A percentile compares a stretch with the other conserved stretches of the same genome.
Evolutionary conservation across 331 rosid species (phyloP).

Genomic region (Pyracantha coccinea): DNA sequence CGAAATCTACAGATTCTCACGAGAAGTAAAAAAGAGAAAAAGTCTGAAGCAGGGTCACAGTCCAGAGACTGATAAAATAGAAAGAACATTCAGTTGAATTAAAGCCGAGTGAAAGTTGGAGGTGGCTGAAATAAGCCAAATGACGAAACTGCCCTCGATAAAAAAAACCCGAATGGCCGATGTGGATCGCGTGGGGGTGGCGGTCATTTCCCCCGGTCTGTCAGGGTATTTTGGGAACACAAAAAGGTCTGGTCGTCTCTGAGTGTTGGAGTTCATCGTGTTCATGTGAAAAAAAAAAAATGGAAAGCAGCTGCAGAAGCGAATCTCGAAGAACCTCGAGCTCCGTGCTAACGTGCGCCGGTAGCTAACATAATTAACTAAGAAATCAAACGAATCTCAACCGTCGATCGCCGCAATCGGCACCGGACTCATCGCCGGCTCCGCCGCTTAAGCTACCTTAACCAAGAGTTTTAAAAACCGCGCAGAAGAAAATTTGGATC

Average conservation of each 20-base stretch:
- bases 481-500: neutral
- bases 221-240: neutral
- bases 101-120: slow-evolving; percentile 7
- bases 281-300: neutral
- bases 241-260: slow-evolving; percentile 1
- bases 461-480: neutral
- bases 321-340: slow-evolving; percentile 23
- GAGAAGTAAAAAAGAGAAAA: too few relatives aligned
- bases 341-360: slow-evolving; percentile 24
- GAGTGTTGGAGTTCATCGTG: slow-evolving; percentile 12
- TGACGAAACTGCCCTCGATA: slow-evolving; percentile 20
- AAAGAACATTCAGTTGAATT: slow-evolving; percentile 19
- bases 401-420: neutral
- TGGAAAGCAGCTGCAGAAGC: neutral
- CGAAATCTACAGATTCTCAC: neutral
- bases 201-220: neutral
- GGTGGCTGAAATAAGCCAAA: neutral
- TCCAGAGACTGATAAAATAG: neutral
- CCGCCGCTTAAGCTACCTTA: neutral
- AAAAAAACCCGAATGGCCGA: neutral
- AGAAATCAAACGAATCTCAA: neutral
- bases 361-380: neutral
- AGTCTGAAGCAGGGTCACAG: neutral
- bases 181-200: too few relatives aligned
- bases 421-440: too few relatives aligned